phyloP scores from a whole-genome alignment of 1,284 basidiomycete genomes.

The Meripilus lineatus region DNA sequence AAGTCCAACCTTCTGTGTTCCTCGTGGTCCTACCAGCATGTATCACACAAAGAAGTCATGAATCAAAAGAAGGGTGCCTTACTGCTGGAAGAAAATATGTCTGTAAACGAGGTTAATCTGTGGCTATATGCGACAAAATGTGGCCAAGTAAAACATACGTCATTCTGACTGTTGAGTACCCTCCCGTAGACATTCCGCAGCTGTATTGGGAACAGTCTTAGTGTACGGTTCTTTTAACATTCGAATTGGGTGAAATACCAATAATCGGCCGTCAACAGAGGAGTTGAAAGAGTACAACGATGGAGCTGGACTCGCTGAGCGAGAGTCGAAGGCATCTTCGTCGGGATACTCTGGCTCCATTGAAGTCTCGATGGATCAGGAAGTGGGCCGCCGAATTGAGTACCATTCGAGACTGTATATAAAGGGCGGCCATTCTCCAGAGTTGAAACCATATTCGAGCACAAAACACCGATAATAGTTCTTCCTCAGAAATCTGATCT shows the following conservation, averaged over 20 bases:
- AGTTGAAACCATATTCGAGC: too few relatives aligned
- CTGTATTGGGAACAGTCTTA: constrained; percentile 12
- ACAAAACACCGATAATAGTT: too few relatives aligned
- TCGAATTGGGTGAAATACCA: constrained; percentile 17
- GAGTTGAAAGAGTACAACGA: constrained; percentile 30
- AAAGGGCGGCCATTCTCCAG: too few relatives aligned
- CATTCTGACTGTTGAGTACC: constrained; percentile 29
- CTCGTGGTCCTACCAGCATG: constrained; percentile 32
- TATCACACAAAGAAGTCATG: not conserved
- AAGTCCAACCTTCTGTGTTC: constrained; percentile 32
- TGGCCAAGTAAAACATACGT: constrained; percentile 17
- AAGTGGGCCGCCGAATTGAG: too few relatives aligned
- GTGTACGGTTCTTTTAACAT: not conserved
- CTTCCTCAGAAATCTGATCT: too few relatives aligned
- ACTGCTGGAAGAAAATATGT: constrained; percentile 28
- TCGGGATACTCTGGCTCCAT: too few relatives aligned
- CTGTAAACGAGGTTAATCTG: constrained; percentile 10
- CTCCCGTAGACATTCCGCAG: constrained; percentile 28
- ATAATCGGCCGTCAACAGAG: constrained; percentile 26
- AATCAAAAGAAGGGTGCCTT: constrained; percentile 5
- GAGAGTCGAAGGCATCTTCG: constrained; percentile 11
- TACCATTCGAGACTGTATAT: too few relatives aligned
- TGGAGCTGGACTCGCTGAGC: constrained; percentile 26
- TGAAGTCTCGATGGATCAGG: too few relatives aligned
- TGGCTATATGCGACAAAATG: constrained; percentile 7